Conservation (phyloP, 1,139 yeast genomes). For the Pichia sp. region DNA sequence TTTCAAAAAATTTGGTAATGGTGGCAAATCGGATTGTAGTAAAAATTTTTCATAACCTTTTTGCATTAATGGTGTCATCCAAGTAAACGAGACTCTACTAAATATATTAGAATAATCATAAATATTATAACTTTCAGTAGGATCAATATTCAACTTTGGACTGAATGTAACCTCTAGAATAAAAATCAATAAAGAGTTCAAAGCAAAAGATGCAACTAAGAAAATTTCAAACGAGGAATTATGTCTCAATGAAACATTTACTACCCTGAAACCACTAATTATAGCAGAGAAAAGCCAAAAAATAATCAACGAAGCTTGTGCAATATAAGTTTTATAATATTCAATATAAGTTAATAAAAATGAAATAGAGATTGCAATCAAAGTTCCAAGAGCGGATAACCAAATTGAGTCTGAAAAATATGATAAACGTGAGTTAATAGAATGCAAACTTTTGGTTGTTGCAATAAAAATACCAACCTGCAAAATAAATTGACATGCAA, state of each 20-base stretch:
- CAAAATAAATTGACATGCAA: conserved; percentile 37
- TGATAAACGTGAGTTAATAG: conserved; percentile 26
- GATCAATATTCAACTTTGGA: conserved; percentile 35
- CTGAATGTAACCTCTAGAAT: conserved; percentile 46
- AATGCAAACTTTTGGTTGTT: conserved; percentile 26
- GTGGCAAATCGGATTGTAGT: conserved; percentile 74
- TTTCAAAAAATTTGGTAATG: conserved; percentile 61
- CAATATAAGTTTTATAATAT: conserved; percentile 53
- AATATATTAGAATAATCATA: conserved; percentile 79
- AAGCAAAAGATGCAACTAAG: conserved; percentile 43
- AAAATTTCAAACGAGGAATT: conserved; percentile 34
- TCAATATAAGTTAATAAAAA: conserved; percentile 64
- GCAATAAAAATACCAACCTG: conserved; percentile 28
- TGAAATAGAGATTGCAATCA: conserved; percentile 44
- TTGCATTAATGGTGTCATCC: conserved; percentile 92
- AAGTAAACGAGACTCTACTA: conserved; percentile 70
- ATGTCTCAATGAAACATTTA: conserved; percentile 47
- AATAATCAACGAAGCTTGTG: conserved; percentile 64
- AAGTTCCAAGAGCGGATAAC: conserved; percentile 37
- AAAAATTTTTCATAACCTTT: conserved; percentile 72
- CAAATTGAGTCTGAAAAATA: conserved; percentile 37
- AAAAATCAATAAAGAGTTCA: conserved; percentile 48
- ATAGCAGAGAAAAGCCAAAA: conserved; percentile 65
- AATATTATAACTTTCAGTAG: conserved; percentile 48
- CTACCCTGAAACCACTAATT: conserved; percentile 38